A percentile compares a stretch with the other conserved stretches of the same genome.
Evolutionary conservation across 768 basidiomycete species (phyloP).

Genomic region (Lactarius quietus): DNA sequence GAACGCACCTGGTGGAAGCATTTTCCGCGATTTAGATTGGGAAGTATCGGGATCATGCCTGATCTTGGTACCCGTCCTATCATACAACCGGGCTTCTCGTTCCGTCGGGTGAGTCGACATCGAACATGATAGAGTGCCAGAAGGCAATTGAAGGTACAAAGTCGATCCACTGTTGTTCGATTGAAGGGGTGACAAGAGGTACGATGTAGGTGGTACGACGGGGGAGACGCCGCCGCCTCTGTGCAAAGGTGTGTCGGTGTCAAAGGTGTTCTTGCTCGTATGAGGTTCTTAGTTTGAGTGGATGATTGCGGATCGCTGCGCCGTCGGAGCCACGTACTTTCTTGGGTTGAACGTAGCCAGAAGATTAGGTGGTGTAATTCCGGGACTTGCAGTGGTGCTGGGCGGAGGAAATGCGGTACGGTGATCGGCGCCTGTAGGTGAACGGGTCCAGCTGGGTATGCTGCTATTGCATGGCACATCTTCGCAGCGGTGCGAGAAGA

Average conservation of each 20-base stretch:
- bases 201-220: slow-evolving; percentile 15
- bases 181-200: slow-evolving; percentile 13
- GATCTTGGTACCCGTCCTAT: slow-evolving; percentile 26
- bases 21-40: slow-evolving; percentile 23
- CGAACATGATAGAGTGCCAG: slow-evolving; percentile 14
- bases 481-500: no score
- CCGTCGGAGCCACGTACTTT: slow-evolving; percentile 16
- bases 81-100: slow-evolving; percentile 16
- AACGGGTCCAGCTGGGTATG: no score
- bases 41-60: slow-evolving; percentile 28
- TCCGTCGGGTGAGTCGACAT: background rate
- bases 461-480: no score
- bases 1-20: slow-evolving; percentile 26
- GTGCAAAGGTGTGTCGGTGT: slow-evolving; percentile 11
- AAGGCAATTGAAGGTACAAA: slow-evolving; percentile 5
- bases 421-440: no score
- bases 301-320: background rate
- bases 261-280: slow-evolving; percentile 24
- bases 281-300: slow-evolving; percentile 19
- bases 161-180: slow-evolving; percentile 5
- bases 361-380: no score
- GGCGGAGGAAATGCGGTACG: no score
- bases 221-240: slow-evolving; percentile 13
- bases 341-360: slow-evolving; percentile 14
- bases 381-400: no score